phyloP scores from a whole-genome alignment of 1,284 basidiomycete species.

The Pseudozyma tsukubaensis region DNA sequence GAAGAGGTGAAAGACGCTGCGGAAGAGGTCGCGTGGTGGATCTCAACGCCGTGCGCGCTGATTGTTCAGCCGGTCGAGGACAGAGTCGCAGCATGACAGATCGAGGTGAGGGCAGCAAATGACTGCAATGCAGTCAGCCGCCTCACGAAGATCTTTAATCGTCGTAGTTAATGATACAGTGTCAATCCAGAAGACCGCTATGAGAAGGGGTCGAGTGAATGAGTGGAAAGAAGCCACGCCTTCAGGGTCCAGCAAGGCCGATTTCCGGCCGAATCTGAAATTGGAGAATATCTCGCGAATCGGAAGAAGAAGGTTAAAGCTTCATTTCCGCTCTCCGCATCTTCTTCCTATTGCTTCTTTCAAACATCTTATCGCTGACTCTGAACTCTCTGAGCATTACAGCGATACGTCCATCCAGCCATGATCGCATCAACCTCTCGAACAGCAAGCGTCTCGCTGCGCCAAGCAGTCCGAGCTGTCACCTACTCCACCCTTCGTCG shows the following conservation, averaged over 20 bases:
- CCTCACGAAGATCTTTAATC: too few species aligned
- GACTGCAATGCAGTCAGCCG: too few species aligned
- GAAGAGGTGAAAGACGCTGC: neutral
- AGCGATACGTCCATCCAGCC: neutral
- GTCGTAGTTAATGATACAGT: too few species aligned
- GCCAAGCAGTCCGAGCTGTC: neutral
- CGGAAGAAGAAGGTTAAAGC: neutral
- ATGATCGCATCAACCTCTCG: conserved; percentile 37
- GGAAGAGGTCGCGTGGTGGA: neutral
- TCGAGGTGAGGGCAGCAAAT: too few species aligned
- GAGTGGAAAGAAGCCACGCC: neutral
- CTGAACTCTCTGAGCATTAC: neutral
- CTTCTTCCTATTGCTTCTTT: neutral
- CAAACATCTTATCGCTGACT: neutral
- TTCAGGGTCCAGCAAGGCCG: neutral
- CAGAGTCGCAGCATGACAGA: conserved; percentile 3
- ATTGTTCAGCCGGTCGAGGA: too few species aligned
- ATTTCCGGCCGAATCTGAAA: conserved; percentile 21
- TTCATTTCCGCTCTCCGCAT: neutral
- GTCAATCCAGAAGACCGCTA: neutral
- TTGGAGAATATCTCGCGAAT: conserved; percentile 18
- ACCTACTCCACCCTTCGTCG: neutral
- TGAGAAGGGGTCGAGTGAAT: neutral
- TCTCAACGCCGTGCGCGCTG: too few species aligned
- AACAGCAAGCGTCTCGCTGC: conserved; percentile 7